Percentiles rank a stretch among this genome's conserved stretches.
These are phyloP conservation scores for Ceratocystis lukuohia DNA, from an alignment of 2,329 filamentous ascomycete species.

Conservation along the genomic window DNA sequence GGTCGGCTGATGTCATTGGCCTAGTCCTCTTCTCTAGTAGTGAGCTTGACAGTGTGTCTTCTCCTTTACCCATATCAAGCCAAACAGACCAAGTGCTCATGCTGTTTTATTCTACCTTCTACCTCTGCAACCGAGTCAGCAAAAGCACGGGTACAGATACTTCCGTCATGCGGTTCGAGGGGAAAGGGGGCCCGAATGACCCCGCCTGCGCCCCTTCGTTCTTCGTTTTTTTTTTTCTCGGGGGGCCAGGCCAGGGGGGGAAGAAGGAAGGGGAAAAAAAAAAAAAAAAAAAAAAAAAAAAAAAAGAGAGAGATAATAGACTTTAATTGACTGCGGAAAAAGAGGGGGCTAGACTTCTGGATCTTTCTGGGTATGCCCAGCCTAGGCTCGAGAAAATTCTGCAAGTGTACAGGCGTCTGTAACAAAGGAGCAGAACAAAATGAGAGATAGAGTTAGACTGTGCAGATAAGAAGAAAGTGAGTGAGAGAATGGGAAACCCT, in stretches of 20 bases:
- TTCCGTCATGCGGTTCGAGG: not conserved
- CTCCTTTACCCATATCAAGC: not conserved
- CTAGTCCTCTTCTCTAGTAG: too few species aligned
- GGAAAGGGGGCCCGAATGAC: not conserved
- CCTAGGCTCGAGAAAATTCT: too few species aligned
- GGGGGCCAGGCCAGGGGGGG: not conserved
- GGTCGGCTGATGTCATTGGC: conserved; percentile 1
- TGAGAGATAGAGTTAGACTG: too few species aligned
- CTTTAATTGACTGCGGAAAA: not conserved
- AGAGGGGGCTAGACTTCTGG: too few species aligned
- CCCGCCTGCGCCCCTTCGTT: not conserved
- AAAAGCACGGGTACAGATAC: not conserved
- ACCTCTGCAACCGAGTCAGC: not conserved
- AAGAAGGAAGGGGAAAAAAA: not conserved
- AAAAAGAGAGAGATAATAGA: not conserved
- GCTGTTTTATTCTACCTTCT: too few species aligned
- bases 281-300: not conserved
- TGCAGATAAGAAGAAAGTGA: too few species aligned
- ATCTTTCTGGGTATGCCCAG: too few species aligned
- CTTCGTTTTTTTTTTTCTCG: too few species aligned
- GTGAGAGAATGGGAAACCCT: too few species aligned
- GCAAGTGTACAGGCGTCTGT: too few species aligned
- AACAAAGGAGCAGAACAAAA: too few species aligned
- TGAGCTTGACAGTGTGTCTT: not conserved
- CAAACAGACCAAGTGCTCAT: too few species aligned